Evolutionary conservation across 305 asterid genomes (phyloP).

Genomic region (Fraxinus ornus): DNA sequence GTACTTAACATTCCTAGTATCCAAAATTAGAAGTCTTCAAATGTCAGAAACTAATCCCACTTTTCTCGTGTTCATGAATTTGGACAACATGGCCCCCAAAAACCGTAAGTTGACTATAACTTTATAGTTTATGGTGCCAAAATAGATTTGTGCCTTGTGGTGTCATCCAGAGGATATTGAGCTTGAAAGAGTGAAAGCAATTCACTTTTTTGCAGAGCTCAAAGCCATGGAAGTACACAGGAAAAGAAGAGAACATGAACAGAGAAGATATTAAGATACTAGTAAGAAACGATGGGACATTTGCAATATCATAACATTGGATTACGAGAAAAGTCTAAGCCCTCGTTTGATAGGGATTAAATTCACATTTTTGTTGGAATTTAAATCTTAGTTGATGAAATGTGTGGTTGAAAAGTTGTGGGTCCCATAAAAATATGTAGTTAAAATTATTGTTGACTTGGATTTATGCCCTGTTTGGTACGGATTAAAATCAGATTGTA

Average conservation of each 20-base stretch:
- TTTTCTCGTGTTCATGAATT: neutral
- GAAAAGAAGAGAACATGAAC: neutral
- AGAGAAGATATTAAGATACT: too few species aligned
- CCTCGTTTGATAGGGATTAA: too few species aligned
- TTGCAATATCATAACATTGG: neutral
- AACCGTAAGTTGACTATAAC: neutral
- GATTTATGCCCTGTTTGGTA: too few species aligned
- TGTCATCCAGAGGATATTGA: neutral
- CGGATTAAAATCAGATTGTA: too few species aligned
- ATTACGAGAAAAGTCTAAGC: neutral
- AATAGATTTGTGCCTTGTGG: neutral
- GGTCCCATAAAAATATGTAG: too few species aligned
- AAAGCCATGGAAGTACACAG: neutral
- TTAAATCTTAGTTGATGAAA: too few species aligned
- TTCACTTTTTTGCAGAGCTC: neutral
- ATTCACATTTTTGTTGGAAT: too few species aligned
- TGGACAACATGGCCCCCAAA: neutral
- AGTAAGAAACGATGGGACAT: neutral
- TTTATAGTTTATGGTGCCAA: neutral
- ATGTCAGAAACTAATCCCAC: neutral
- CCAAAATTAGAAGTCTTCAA: neutral
- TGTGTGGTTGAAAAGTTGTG: too few species aligned
- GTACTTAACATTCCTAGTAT: neutral
- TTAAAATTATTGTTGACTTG: too few species aligned
- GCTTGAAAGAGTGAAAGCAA: neutral